phyloP scores from a whole-genome alignment of 129 eudicot genomes.

The Helichrysum umbraculigerum region DNA sequence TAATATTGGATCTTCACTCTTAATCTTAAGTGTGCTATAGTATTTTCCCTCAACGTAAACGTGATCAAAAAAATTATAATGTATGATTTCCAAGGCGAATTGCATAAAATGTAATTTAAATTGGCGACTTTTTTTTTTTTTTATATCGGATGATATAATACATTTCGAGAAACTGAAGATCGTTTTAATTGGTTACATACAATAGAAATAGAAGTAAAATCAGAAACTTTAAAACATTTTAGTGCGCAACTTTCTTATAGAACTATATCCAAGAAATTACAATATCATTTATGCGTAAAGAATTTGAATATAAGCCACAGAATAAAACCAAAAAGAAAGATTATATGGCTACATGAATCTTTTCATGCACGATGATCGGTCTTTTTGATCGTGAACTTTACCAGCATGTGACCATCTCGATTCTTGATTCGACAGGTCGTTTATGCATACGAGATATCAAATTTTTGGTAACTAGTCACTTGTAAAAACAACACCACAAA shows the following conservation, averaged over 20 bases:
- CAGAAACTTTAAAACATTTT: too few species aligned
- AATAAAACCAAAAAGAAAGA: neutral
- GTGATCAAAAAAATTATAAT: neutral
- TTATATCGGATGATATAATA: too few species aligned
- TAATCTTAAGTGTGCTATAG: neutral
- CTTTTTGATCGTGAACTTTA: constrained; percentile 10
- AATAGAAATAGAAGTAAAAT: too few species aligned
- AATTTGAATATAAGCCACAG: neutral
- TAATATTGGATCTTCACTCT: neutral
- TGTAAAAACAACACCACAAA: constrained; percentile 13
- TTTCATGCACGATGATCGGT: neutral
- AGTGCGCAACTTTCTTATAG: neutral
- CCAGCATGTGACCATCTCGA: constrained; percentile 30
- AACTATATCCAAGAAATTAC: neutral
- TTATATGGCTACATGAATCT: neutral
- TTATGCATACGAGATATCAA: neutral
- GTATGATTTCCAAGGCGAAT: neutral
- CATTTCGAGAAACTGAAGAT: too few species aligned
- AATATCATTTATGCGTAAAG: neutral
- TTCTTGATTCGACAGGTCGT: neutral
- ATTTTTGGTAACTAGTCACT: neutral
- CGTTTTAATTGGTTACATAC: too few species aligned
- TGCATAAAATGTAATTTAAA: neutral
- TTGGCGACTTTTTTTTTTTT: too few species aligned
- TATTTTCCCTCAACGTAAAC: neutral